phyloP scores from a whole-genome alignment of 2,329 filamentous ascomycete genomes.

The Sporothrix inflata region DNA sequence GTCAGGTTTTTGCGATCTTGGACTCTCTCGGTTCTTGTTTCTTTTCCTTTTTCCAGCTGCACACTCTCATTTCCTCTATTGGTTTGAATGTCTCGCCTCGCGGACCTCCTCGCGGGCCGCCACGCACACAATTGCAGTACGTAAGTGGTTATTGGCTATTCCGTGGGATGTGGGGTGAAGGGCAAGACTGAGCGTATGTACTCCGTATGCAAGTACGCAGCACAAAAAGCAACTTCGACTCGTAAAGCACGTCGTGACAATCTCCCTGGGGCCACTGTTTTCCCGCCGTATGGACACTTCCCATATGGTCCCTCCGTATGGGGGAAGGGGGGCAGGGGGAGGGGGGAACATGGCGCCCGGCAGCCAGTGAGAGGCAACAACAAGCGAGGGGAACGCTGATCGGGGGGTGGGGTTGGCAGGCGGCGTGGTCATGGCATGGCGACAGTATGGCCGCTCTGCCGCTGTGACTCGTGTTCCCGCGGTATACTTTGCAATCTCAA shows the following conservation, averaged over 20 bases:
- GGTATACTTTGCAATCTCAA: neutral
- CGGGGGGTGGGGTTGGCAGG: neutral
- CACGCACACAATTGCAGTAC: neutral
- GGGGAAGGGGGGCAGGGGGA: too few relatives aligned
- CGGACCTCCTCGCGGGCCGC: neutral
- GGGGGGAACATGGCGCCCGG: neutral
- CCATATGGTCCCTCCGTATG: neutral
- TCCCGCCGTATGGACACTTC: neutral
- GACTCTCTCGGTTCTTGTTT: neutral
- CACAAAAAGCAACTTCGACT: neutral
- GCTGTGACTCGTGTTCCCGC: neutral
- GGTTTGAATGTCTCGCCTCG: neutral
- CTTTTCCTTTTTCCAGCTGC: neutral
- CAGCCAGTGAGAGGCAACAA: neutral
- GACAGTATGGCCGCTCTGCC: neutral
- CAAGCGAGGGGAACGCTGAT: slow-evolving; percentile 24
- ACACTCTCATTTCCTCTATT: neutral
- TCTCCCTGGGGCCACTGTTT: neutral
- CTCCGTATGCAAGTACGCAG: neutral
- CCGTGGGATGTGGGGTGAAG: neutral
- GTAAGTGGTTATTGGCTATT: neutral
- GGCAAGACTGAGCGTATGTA: neutral
- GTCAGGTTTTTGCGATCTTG: neutral
- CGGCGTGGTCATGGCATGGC: neutral
- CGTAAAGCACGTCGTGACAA: neutral